Conservation (phyloP, 2,329 filamentous ascomycete genomes). For the Talaromyces piceae region DNA sequence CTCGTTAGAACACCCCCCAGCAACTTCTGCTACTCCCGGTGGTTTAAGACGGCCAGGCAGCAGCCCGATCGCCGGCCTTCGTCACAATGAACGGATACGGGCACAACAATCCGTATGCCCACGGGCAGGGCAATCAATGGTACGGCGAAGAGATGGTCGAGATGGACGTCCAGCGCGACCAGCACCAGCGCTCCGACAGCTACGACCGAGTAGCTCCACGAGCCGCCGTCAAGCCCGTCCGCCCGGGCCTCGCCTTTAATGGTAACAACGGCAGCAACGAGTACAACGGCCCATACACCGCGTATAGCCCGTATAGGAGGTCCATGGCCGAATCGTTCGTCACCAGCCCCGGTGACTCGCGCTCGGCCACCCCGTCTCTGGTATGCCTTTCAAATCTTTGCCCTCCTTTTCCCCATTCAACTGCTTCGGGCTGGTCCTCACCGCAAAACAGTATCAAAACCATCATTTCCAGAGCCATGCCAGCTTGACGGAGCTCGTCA, state of each 20-base stretch:
- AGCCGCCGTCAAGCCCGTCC: slow-evolving; percentile 17
- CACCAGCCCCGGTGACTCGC: slow-evolving; percentile 21
- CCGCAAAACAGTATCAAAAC: slow-evolving; percentile 16
- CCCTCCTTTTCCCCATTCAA: not conserved
- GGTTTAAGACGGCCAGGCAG: not conserved
- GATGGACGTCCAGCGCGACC: slow-evolving; percentile 15
- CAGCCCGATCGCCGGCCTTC: not conserved
- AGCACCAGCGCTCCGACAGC: slow-evolving; percentile 2
- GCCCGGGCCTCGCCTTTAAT: slow-evolving; percentile 14
- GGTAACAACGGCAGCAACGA: not conserved
- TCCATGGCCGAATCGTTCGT: slow-evolving; percentile 18
- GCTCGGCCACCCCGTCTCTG: slow-evolving; percentile 25
- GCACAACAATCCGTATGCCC: slow-evolving; percentile 3
- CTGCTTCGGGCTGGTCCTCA: no score
- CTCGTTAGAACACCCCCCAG: not conserved
- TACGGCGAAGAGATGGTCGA: slow-evolving; percentile 23
- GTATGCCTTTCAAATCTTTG: slow-evolving; percentile 9
- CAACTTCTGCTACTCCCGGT: no score
- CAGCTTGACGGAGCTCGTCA: slow-evolving; percentile 27
- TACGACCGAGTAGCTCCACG: slow-evolving; percentile 6
- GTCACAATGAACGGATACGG: slow-evolving; percentile 12
- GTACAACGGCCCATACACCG: not conserved
- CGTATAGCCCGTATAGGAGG: slow-evolving; percentile 17
- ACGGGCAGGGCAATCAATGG: slow-evolving; percentile 11
- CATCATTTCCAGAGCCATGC: slow-evolving; percentile 26